Percentiles rank a stretch among this genome's conserved stretches.
These are phyloP conservation scores for Talaromyces sp. DNA, from an alignment of 2,329 filamentous ascomycete species.

Conservation along the genomic window DNA sequence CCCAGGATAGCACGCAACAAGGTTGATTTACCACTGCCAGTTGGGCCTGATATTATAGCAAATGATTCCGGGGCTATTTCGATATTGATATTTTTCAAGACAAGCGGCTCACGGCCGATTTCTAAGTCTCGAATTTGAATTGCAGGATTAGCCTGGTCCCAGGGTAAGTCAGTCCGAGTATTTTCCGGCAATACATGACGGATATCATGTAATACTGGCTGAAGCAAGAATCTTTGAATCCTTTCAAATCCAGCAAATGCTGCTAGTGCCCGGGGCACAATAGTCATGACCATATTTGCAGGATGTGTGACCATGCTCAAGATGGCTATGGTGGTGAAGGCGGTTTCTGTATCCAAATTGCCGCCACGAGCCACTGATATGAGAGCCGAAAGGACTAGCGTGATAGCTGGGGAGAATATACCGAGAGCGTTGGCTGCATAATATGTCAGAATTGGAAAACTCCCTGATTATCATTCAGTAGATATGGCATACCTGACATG, in stretches of 20 bases:
- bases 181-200: background rate
- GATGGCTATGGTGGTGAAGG: slow-evolving; percentile 28
- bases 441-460: background rate
- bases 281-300: slow-evolving; percentile 24
- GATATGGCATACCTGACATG: slow-evolving; percentile 30
- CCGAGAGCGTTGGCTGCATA: slow-evolving; percentile 7
- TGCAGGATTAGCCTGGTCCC: background rate
- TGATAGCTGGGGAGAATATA: slow-evolving; percentile 11
- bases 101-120: slow-evolving; percentile 22
- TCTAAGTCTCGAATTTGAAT: slow-evolving; percentile 8
- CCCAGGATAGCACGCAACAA: slow-evolving; percentile 46
- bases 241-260: slow-evolving; percentile 39
- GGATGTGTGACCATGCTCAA: slow-evolving; percentile 26
- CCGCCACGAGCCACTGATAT: slow-evolving; percentile 23
- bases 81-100: slow-evolving; percentile 42
- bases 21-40: slow-evolving; percentile 53
- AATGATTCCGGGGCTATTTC: slow-evolving; percentile 42
- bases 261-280: slow-evolving; percentile 34
- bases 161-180: background rate
- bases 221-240: slow-evolving; percentile 36
- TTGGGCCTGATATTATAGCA: slow-evolving; percentile 50
- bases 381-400: slow-evolving; percentile 35
- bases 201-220: background rate
- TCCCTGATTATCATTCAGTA: background rate
- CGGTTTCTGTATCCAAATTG: slow-evolving; percentile 27